These are phyloP conservation scores for Rhamnella rubrinervis DNA, from an alignment of 331 rosid genomes.

Conservation along the genomic window DNA sequence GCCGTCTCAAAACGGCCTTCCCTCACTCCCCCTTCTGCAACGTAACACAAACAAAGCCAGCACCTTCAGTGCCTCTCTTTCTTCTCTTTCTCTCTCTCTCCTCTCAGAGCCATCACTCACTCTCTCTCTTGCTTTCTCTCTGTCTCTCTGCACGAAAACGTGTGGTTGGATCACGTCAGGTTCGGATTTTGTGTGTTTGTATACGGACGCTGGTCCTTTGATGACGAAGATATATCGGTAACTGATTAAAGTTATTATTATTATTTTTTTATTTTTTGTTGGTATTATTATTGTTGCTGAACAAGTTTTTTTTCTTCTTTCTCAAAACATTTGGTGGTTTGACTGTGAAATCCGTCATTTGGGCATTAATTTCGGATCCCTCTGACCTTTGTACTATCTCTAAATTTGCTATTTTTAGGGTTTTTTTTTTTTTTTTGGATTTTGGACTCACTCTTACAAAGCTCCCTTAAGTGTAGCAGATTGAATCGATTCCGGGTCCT, in stretches of 20 bases:
- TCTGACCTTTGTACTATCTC: constrained; percentile 32
- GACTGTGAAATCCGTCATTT: constrained; percentile 35
- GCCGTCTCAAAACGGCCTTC: constrained; percentile 38
- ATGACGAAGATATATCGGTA: constrained; percentile 14
- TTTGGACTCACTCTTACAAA: constrained; percentile 20
- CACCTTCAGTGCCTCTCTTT: too few relatives aligned
- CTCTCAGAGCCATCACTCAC: not conserved
- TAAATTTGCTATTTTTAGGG: constrained; percentile 22
- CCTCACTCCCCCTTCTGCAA: not conserved
- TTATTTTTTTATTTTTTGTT: not conserved
- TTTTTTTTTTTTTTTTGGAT: constrained; percentile 23
- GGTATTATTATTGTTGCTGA: not conserved
- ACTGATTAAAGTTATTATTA: constrained; percentile 12
- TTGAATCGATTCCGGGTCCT: constrained; percentile 34
- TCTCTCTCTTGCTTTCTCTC: not conserved
- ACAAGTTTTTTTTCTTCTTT: constrained; percentile 5
- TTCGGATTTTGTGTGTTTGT: constrained; percentile 19
- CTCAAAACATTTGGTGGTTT: constrained; percentile 15
- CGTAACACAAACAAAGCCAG: too few relatives aligned
- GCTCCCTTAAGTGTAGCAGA: constrained; percentile 24
- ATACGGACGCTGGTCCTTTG: constrained; percentile 8
- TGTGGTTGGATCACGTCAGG: constrained; percentile 29
- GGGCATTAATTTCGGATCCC: constrained; percentile 53
- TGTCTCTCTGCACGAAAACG: constrained; percentile 20
- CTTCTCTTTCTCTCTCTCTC: too few relatives aligned